A percentile compares a stretch with the other conserved stretches of the same genome.
phyloP scores from a whole-genome alignment of 1,284 basidiomycete genomes.

The Sanghuangporus sanghuang region DNA sequence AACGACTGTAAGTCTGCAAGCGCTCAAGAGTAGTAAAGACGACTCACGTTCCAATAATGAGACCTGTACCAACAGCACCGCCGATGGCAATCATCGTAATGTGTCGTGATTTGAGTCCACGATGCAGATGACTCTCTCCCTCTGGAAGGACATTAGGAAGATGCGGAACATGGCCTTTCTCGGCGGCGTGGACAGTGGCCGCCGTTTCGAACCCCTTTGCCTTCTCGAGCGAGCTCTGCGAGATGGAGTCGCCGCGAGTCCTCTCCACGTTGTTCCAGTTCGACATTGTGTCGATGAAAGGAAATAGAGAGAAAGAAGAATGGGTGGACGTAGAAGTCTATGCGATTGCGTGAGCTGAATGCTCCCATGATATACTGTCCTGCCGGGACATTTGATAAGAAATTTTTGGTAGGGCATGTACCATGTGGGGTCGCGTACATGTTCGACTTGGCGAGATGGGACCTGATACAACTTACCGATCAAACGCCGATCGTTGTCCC shows the following conservation, averaged over 20 bases:
- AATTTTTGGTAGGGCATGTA: neutral
- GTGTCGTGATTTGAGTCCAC: slow-evolving; percentile 59
- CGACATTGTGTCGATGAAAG: neutral
- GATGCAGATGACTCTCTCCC: slow-evolving; percentile 37
- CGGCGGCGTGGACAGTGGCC: neutral
- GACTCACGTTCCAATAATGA: slow-evolving; percentile 59
- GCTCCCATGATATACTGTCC: neutral
- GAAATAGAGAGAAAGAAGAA: neutral
- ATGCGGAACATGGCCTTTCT: neutral
- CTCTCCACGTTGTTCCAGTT: slow-evolving; percentile 7
- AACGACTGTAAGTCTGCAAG: neutral
- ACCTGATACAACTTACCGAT: neutral
- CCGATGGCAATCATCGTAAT: slow-evolving; percentile 68
- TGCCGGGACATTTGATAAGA: neutral
- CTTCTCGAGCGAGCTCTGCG: slow-evolving; percentile 1
- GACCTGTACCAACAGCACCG: slow-evolving; percentile 65
- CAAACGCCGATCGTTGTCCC: neutral
- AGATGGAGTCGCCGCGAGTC: neutral
- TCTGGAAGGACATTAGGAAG: neutral
- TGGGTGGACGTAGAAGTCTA: neutral
- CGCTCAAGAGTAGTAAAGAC: neutral
- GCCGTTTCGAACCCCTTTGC: neutral
- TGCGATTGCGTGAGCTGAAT: neutral
- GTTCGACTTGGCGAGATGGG: neutral
- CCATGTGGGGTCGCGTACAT: neutral